Percentiles rank a stretch among this genome's conserved stretches.
Conservation (phyloP, 805 yeast species). For the Cyberlindnera veronae region DNA sequence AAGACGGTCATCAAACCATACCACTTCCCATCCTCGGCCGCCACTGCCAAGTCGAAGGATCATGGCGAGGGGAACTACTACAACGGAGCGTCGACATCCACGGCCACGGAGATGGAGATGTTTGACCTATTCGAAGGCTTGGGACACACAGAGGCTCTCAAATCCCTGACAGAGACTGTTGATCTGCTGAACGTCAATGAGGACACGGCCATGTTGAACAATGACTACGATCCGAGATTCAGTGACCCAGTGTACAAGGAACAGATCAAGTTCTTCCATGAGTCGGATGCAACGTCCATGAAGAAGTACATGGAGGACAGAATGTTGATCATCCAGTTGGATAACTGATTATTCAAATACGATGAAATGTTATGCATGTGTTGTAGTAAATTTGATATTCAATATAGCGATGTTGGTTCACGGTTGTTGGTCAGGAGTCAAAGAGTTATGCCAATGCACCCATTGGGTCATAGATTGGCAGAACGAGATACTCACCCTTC, state of each 20-base stretch:
- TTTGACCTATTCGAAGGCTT: conserved; percentile 1
- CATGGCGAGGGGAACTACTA: conserved; percentile 6
- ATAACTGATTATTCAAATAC: too few species aligned
- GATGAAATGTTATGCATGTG: too few species aligned
- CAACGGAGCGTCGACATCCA: conserved; percentile 3
- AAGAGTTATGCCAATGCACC: conserved; percentile 40
- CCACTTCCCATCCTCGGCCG: conserved; percentile 22
- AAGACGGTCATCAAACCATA: conserved; percentile 14
- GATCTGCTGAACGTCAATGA: conserved; percentile 13
- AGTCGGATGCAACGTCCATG: conserved; percentile 15
- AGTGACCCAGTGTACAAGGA: conserved; percentile 22
- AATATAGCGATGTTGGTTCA: too few species aligned
- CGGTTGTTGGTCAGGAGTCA: too few species aligned
- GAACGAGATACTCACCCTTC: conserved; percentile 44
- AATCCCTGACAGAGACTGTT: background rate
- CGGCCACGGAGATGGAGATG: conserved; percentile 2
- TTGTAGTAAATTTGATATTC: too few species aligned
- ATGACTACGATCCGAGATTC: conserved; percentile 26
- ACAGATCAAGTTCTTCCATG: conserved; percentile 13
- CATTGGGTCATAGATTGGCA: conserved; percentile 76
- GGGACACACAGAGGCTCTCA: background rate
- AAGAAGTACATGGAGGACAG: conserved; percentile 21
- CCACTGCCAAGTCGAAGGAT: background rate
- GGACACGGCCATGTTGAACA: conserved; percentile 13
- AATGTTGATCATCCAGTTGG: conserved; percentile 18